These are phyloP conservation scores for Rhizopus sp. DNA, from an alignment of 371 early-diverging fungal species.

Conservation along the genomic window DNA sequence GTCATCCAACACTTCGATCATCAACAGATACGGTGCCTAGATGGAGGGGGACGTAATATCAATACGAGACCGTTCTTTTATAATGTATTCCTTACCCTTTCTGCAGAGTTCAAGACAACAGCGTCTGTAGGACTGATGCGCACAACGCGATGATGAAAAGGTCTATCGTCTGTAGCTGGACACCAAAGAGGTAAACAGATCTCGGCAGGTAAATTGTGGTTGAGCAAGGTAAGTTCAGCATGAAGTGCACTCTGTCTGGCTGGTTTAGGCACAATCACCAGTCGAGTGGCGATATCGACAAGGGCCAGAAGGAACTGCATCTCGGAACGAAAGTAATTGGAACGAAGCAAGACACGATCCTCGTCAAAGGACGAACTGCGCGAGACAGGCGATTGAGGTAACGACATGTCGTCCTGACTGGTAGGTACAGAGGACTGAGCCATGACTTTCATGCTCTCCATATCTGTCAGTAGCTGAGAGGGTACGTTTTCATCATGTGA, in stretches of 20 bases:
- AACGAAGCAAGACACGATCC: slow-evolving; percentile 37
- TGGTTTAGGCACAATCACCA: slow-evolving; percentile 80
- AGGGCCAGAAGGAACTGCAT: slow-evolving; percentile 86
- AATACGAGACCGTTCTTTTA: background rate
- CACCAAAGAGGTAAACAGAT: slow-evolving; percentile 94
- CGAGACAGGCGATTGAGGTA: slow-evolving; percentile 17
- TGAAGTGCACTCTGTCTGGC: slow-evolving; percentile 67
- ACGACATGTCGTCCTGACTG: slow-evolving; percentile 14
- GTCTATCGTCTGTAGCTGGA: slow-evolving; percentile 50
- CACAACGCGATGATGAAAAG: slow-evolving; percentile 80
- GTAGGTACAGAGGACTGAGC: slow-evolving; percentile 28
- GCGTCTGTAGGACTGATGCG: slow-evolving; percentile 85
- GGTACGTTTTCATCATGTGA: slow-evolving; percentile 16
- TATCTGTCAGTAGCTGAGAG: slow-evolving; percentile 14
- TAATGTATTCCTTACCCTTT: slow-evolving; percentile 58
- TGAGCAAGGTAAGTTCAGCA: slow-evolving; percentile 91
- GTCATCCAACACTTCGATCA: slow-evolving; percentile 79
- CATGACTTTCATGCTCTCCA: slow-evolving; percentile 23
- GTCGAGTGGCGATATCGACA: slow-evolving; percentile 82
- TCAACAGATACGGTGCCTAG: slow-evolving; percentile 78
- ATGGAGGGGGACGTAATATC: background rate
- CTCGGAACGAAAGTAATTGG: slow-evolving; percentile 80
- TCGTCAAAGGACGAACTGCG: slow-evolving; percentile 25
- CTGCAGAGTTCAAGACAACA: slow-evolving; percentile 95
- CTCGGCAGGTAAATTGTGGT: slow-evolving; percentile 90